A percentile compares a stretch with the other conserved stretches of the same genome.
Conservation (phyloP, 164 flowering plant species). For the Nelumbo lutea region DNA sequence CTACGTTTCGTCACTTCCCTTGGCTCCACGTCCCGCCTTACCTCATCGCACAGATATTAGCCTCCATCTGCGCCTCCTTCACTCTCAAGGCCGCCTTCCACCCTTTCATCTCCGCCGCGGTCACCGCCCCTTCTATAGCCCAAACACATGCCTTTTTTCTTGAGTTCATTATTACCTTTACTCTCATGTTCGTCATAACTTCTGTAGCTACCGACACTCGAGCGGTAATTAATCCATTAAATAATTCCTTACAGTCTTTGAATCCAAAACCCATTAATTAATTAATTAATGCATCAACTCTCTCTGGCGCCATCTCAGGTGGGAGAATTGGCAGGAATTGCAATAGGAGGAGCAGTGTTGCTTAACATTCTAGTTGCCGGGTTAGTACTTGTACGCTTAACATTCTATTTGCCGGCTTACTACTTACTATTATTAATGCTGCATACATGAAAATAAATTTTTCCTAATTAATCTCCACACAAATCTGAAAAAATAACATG, state of each 20-base stretch:
- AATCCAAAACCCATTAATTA: no score
- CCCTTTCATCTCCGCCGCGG: conserved; percentile 79
- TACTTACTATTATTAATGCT: no score
- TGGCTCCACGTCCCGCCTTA: conserved; percentile 87
- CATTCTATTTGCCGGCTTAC: no score
- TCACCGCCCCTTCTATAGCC: conserved; percentile 62
- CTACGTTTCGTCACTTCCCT: conserved; percentile 74
- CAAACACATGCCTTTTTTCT: conserved; percentile 63
- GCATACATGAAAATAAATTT: no score
- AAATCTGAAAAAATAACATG: no score
- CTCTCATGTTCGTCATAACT: conserved; percentile 77
- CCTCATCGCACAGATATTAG: conserved; percentile 70
- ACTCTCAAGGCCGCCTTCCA: conserved; percentile 74
- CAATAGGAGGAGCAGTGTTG: conserved; percentile 89
- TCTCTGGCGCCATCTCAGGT: conserved; percentile 35
- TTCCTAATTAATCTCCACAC: no score
- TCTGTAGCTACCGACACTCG: conserved; percentile 91
- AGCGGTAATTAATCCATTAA: conserved; percentile 39
- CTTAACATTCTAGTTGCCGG: conserved; percentile 87
- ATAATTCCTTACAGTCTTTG: no score
- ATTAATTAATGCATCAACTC: no score
- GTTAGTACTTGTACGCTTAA: conserved; percentile 30
- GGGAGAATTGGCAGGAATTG: conserved; percentile 90
- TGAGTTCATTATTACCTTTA: conserved; percentile 76
- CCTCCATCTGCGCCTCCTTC: conserved; percentile 71